Conservation (phyloP, 176 grass and related monocot genomes). For the Raddia distichophylla region DNA sequence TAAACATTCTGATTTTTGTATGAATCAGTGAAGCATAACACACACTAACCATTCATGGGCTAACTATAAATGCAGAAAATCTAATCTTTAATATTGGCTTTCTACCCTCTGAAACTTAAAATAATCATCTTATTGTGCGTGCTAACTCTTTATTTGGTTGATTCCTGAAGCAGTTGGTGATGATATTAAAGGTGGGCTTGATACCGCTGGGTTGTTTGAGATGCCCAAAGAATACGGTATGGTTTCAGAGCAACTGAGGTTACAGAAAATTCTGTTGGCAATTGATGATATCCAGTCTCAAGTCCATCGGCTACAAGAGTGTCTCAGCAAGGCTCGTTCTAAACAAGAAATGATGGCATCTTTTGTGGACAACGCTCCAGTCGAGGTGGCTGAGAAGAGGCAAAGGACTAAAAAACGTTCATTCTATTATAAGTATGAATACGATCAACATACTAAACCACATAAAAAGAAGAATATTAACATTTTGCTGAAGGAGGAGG, state of each 20-base stretch:
- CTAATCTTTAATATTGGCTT: slow-evolving; percentile 8
- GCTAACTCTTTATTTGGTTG: slow-evolving; percentile 38
- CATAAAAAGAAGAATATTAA: slow-evolving; percentile 58
- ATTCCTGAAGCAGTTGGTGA: slow-evolving; percentile 54
- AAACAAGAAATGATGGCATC: slow-evolving; percentile 53
- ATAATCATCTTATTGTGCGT: not conserved
- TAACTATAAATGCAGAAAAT: slow-evolving; percentile 30
- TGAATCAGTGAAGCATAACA: slow-evolving; percentile 6
- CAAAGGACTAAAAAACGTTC: slow-evolving; percentile 44
- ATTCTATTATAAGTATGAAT: slow-evolving; percentile 34
- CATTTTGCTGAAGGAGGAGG: slow-evolving; percentile 46
- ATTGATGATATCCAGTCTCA: slow-evolving; percentile 62
- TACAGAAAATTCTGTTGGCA: slow-evolving; percentile 59
- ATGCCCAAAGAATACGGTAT: slow-evolving; percentile 44
- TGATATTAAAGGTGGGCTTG: slow-evolving; percentile 51
- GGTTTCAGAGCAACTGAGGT: slow-evolving; percentile 44
- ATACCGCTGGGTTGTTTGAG: slow-evolving; percentile 54
- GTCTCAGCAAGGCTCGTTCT: slow-evolving; percentile 52
- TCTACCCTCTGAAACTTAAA: not conserved
- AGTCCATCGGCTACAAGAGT: slow-evolving; percentile 60
- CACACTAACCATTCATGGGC: slow-evolving; percentile 8
- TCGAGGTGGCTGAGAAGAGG: slow-evolving; percentile 38
- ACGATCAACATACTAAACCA: slow-evolving; percentile 31
- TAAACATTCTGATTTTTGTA: slow-evolving; percentile 20
- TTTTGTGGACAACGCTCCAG: slow-evolving; percentile 18